These are phyloP conservation scores for Magnaporthales sp. DNA, from an alignment of 2,329 filamentous ascomycete genomes.

Conservation along the genomic window DNA sequence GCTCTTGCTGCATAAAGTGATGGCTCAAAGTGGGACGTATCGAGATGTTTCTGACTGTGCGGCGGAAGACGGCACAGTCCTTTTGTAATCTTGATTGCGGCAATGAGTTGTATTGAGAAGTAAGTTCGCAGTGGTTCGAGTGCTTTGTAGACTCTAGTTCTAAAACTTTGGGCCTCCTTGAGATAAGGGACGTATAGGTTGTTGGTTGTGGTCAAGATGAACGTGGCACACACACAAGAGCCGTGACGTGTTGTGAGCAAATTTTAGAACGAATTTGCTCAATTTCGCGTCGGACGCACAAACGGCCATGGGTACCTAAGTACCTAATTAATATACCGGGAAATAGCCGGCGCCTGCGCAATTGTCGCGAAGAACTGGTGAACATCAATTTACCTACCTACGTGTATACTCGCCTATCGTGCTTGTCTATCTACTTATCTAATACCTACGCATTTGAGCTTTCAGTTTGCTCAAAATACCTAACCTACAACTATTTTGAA, in stretches of 20 bases:
- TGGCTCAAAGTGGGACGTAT: constrained; percentile 23
- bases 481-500: too few species aligned
- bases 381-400: not conserved
- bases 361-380: not conserved
- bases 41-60: constrained; percentile 38
- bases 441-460: too few species aligned
- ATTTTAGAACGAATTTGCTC: not conserved
- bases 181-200: not conserved
- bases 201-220: constrained; percentile 6
- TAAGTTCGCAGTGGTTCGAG: not conserved
- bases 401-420: not conserved
- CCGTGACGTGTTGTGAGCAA: not conserved
- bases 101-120: not conserved
- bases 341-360: not conserved
- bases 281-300: constrained; percentile 3
- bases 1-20: constrained; percentile 59
- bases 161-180: not conserved
- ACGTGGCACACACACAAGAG: not conserved
- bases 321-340: not conserved
- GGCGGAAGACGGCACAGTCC: constrained; percentile 41
- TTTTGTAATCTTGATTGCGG: not conserved
- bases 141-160: constrained; percentile 5
- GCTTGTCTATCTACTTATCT: not conserved
- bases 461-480: too few species aligned
- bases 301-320: not conserved